Base-by-base conservation (phyloP, 768 basidiomycete genomes). In the Rhodocollybia butyracea region DNA sequence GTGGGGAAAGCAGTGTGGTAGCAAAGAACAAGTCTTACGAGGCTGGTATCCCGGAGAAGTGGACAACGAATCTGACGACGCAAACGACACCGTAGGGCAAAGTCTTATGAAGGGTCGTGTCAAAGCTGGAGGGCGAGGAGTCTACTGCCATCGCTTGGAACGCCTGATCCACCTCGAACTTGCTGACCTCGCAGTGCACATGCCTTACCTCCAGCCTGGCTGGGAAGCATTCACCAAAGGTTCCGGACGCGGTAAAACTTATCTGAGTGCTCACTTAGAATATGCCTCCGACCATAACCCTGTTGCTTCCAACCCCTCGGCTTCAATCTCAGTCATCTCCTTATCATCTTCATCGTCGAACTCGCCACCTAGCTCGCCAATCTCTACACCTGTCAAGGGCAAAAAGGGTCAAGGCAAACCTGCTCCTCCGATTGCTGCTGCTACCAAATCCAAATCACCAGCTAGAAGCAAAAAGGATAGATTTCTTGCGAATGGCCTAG, bases 1-100 rank as follows among this genome's bases (percentile, higher is more conserved):
- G 61, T 93, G 91, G 91, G 76, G 76, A 21, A 91, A 87, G 61
- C 88, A 90, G 61, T 94, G 91, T 57, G 81, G 81, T 3, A 89
- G 88, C 7, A 89, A 87, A 66, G 80, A 85, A 60, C 88, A 86
- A 50, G 79, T 90, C 34, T 69, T 89, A 15, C 78, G 88, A 41
- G 89, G 89, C 1, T 88, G 80, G 72, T 91, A 84, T 76, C 91
- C 91, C 1, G 80, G 79, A 21, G 73, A 73, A 29, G 73, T 76
- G 27, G 76, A 76, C 51, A 67, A 68, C 40, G 67, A 67, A 34
- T 61, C 60, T 29, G 70, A 74, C 24, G 68, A 73, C 22, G 66
- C 70, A 24, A 65, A 70, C 8, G 69, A 67, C 42, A 65, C 69
- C 5, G 69, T 66, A 10, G 51, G 68, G 61, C 51, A 53, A 17